Percentiles rank a stretch among this genome's conserved stretches.
phyloP scores from a whole-genome alignment of 352 stramenopile species.

The Phytophthora hibernalis region DNA sequence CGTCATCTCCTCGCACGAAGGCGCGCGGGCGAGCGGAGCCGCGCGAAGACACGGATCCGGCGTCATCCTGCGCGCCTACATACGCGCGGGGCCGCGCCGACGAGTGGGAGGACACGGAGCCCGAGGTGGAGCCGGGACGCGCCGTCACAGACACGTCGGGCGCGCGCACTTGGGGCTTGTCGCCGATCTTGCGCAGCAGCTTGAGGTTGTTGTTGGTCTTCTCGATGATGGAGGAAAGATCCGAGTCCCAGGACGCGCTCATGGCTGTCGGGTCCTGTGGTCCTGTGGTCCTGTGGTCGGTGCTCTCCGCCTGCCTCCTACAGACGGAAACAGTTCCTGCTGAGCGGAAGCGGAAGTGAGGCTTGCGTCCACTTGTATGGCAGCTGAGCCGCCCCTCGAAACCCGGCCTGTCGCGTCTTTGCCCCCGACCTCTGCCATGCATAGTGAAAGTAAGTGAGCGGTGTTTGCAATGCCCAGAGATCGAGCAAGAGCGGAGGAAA shows the following conservation, averaged over 20 bases:
- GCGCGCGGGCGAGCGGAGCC: slow-evolving; percentile 33
- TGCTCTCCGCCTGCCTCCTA: too few species aligned
- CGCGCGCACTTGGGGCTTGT: slow-evolving; percentile 63
- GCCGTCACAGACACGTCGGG: slow-evolving; percentile 54
- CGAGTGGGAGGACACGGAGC: slow-evolving; percentile 28
- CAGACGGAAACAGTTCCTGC: not conserved
- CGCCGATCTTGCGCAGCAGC: slow-evolving; percentile 79
- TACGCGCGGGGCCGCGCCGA: slow-evolving; percentile 32
- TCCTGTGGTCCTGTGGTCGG: too few species aligned
- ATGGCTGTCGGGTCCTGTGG: slow-evolving; percentile 36
- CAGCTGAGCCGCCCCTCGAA: slow-evolving; percentile 14
- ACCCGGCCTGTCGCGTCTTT: slow-evolving; percentile 17
- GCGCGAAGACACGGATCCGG: slow-evolving; percentile 33
- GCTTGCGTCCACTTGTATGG: slow-evolving; percentile 20
- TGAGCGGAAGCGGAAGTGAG: slow-evolving; percentile 20
- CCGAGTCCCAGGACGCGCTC: slow-evolving; percentile 84
- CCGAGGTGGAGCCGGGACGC: slow-evolving; percentile 12
- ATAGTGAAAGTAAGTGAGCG: slow-evolving; percentile 22
- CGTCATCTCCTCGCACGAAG: slow-evolving; percentile 42
- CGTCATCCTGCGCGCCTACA: slow-evolving; percentile 41
- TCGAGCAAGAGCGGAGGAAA: too few species aligned
- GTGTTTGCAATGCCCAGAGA: not conserved
- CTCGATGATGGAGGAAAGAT: slow-evolving; percentile 88
- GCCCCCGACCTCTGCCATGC: slow-evolving; percentile 10
- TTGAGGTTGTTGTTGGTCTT: slow-evolving; percentile 91